Percentiles rank a stretch among this genome's conserved stretches.
Conservation (phyloP, 2,329 filamentous ascomycete genomes). For the Colletotrichum somersetense region DNA sequence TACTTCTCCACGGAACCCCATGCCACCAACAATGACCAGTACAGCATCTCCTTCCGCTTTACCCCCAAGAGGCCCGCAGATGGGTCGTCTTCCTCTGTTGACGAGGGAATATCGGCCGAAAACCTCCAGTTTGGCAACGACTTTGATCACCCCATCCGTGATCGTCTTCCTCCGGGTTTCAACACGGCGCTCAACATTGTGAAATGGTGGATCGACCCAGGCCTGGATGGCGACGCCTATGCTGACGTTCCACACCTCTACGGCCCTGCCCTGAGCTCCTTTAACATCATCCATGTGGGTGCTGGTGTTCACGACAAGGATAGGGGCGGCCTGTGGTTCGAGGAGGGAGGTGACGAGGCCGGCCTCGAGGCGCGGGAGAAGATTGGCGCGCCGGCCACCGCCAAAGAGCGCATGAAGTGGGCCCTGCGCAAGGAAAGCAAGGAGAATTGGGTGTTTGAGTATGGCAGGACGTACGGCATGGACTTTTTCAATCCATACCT, state of each 20-base stretch:
- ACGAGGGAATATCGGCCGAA: conserved; percentile 70
- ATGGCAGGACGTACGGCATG: conserved; percentile 64
- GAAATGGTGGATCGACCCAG: conserved; percentile 91
- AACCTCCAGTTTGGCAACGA: conserved; percentile 95
- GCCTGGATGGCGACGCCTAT: conserved; percentile 89
- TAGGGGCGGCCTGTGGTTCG: conserved; percentile 68
- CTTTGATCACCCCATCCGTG: conserved; percentile 90
- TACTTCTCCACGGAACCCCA: conserved; percentile 84
- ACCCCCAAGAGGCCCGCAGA: conserved; percentile 68
- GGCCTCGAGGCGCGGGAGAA: conserved; percentile 61
- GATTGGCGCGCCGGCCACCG: conserved; percentile 64
- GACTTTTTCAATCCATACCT: conserved; percentile 94
- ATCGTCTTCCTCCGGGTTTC: conserved; percentile 88
- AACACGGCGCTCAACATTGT: conserved; percentile 86
- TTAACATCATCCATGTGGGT: conserved; percentile 82
- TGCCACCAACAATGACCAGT: conserved; percentile 77
- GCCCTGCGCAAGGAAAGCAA: conserved; percentile 64
- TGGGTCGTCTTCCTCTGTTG: conserved; percentile 21
- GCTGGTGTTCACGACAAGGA: conserved; percentile 59
- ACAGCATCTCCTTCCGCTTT: conserved; percentile 86
- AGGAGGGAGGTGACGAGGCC: conserved; percentile 74
- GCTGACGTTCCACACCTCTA: conserved; percentile 89
- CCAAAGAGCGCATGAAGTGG: conserved; percentile 71
- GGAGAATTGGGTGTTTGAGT: conserved; percentile 67
- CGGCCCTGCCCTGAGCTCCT: conserved; percentile 82